Percentiles rank a stretch among this genome's conserved stretches.
Conservation (phyloP, 2,329 filamentous ascomycete genomes). For the Aspergillus bombycis region DNA sequence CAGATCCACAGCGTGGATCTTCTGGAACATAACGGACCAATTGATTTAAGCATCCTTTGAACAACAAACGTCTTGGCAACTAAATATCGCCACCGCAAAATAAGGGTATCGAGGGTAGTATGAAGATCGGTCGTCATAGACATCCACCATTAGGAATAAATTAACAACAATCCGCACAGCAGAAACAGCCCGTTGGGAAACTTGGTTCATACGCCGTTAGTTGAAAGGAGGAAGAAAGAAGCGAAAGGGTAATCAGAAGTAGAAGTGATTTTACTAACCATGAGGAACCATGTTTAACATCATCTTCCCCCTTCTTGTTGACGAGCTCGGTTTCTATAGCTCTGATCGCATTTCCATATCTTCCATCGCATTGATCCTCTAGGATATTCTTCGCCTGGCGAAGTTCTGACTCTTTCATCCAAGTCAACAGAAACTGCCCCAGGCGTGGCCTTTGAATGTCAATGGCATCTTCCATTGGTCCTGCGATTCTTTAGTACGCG, state of each 20-base stretch:
- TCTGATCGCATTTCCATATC: neutral
- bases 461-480: constrained; percentile 1
- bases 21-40: neutral
- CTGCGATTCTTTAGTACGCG: neutral
- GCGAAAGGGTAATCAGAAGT: neutral
- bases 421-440: constrained; percentile 8
- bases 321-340: neutral
- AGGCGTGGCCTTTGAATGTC: constrained; percentile 3
- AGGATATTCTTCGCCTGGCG: constrained; percentile 7
- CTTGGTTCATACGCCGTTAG: neutral
- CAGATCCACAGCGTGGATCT: neutral
- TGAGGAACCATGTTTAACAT: neutral
- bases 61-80: neutral
- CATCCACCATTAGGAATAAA: neutral
- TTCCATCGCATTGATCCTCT: neutral
- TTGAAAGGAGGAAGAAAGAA: neutral
- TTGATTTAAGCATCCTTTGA: neutral
- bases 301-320: neutral
- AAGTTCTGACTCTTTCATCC: constrained; percentile 5
- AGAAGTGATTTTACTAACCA: neutral
- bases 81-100: neutral
- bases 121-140: neutral
- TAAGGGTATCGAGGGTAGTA: constrained; percentile 1
- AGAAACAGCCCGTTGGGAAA: constrained; percentile 8
- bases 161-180: constrained; percentile 6